Evolutionary conservation across 306 rosid species (phyloP).

Genomic region (Cucurbita pepo): DNA sequence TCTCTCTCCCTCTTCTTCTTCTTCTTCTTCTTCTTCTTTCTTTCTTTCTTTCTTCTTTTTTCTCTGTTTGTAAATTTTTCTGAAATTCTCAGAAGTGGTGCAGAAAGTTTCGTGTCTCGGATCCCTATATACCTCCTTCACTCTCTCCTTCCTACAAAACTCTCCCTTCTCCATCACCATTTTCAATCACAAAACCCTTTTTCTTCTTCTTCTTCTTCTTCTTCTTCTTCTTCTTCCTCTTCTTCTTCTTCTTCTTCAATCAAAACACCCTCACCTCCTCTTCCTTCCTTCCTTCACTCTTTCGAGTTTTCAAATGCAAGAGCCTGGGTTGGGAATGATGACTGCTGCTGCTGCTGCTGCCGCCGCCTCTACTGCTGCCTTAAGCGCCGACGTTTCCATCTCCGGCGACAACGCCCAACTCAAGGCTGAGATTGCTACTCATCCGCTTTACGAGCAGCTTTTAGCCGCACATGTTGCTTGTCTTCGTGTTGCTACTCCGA

Average conservation of each 20-base stretch:
- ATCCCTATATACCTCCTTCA: not conserved
- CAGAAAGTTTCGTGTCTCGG: slow-evolving; percentile 7
- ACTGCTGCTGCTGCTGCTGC: slow-evolving; percentile 8
- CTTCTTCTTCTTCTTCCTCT: not conserved
- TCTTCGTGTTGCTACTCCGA: slow-evolving; percentile 88
- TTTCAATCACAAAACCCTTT: not conserved
- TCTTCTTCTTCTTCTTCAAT: not conserved
- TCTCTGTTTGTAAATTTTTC: not conserved
- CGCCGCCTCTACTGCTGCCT: not conserved
- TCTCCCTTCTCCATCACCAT: not conserved
- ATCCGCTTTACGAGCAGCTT: slow-evolving; percentile 76
- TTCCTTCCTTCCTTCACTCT: not conserved
- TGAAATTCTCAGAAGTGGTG: slow-evolving; percentile 4
- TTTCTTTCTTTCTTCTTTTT: not conserved
- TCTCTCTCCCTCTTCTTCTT: not conserved
- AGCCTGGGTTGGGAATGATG: slow-evolving; percentile 64
- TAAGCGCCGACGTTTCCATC: slow-evolving; percentile 4
- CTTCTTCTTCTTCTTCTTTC: not conserved
- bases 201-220: not conserved
- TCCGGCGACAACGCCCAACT: slow-evolving; percentile 29
- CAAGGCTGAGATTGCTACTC: slow-evolving; percentile 82
- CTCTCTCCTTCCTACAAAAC: not conserved
- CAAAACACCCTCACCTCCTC: not conserved
- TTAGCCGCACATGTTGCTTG: slow-evolving; percentile 76
- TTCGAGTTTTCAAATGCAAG: slow-evolving; percentile 38